A percentile compares a stretch with the other conserved stretches of the same genome.
phyloP scores from a whole-genome alignment of 2,329 filamentous ascomycete species.

The Colletotrichum euphorbiae region DNA sequence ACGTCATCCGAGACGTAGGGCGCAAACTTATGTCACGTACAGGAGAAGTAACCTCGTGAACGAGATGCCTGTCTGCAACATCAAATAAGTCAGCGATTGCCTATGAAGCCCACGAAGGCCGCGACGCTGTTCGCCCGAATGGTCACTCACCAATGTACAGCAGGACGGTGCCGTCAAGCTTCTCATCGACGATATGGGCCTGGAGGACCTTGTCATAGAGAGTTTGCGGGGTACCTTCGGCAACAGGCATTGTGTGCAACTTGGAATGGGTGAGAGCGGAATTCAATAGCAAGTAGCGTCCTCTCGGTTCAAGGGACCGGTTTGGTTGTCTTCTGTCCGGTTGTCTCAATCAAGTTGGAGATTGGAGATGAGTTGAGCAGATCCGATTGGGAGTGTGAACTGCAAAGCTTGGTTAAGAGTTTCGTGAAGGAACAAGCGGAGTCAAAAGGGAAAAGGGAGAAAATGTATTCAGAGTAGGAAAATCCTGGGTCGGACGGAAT shows the following conservation, averaged over 20 bases:
- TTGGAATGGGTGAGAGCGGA: background rate
- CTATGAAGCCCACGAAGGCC: background rate
- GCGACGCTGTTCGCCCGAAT: background rate
- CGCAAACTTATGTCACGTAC: constrained; percentile 56
- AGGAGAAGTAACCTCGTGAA: constrained; percentile 98
- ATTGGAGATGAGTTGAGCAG: no score
- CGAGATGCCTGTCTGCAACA: constrained; percentile 84
- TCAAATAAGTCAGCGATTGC: background rate
- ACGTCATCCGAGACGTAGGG: constrained; percentile 29
- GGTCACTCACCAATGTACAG: constrained; percentile 85
- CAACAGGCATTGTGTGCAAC: constrained; percentile 76
- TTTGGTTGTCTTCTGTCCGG: background rate
- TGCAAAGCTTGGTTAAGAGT: constrained; percentile 1
- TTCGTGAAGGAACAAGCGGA: background rate
- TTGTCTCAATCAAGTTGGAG: background rate
- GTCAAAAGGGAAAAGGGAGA: background rate
- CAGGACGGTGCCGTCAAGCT: constrained; percentile 90
- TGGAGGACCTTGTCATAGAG: constrained; percentile 98
- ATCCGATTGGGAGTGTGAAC: background rate
- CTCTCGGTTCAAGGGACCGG: constrained; percentile 8
- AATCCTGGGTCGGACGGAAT: constrained; percentile 27
- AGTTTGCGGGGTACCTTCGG: constrained; percentile 79
- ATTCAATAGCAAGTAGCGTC: constrained; percentile 14
- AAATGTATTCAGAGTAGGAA: constrained; percentile 26
- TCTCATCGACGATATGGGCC: constrained; percentile 94